A percentile compares a stretch with the other conserved stretches of the same genome.
Evolutionary conservation across 257 asterid genomes (phyloP).

Genomic region (Rubia yunnanensis): DNA sequence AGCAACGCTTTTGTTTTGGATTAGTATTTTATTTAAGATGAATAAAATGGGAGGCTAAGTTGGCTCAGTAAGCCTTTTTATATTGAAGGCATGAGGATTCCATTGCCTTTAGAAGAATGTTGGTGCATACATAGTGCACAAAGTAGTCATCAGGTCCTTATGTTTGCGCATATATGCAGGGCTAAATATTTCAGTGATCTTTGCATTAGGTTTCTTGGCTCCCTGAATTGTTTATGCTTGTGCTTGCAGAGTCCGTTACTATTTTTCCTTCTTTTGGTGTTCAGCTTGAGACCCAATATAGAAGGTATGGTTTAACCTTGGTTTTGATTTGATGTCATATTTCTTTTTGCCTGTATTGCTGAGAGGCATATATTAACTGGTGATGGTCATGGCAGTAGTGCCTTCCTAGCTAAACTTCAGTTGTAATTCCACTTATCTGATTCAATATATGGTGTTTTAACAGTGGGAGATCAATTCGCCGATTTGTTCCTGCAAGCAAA

Average conservation of each 20-base stretch:
- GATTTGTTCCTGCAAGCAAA: slow-evolving; percentile 60
- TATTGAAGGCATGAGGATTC: background rate
- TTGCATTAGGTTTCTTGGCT: background rate
- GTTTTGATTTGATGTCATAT: slow-evolving; percentile 1
- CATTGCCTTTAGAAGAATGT: background rate
- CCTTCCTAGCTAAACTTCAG: background rate
- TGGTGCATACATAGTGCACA: background rate
- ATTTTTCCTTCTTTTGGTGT: slow-evolving; percentile 80
- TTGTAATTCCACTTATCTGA: background rate
- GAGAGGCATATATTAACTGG: background rate
- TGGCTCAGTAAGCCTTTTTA: background rate
- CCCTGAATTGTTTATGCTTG: slow-evolving; percentile 6
- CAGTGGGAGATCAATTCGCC: slow-evolving; percentile 59
- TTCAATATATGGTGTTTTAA: slow-evolving; percentile 11
- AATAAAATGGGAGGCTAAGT: background rate
- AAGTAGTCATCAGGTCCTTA: background rate
- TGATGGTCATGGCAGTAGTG: background rate
- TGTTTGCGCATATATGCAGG: background rate
- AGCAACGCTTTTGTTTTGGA: background rate
- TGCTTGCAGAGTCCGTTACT: slow-evolving; percentile 58
- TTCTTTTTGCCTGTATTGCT: background rate
- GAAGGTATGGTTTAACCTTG: slow-evolving; percentile 44
- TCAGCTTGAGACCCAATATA: slow-evolving; percentile 78
- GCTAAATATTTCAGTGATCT: background rate
- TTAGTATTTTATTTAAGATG: background rate